Percentiles rank a stretch among this genome's conserved stretches.
Evolutionary conservation across 495 filamentous ascomycete species (phyloP).

Genomic region (Copromyces sp.): DNA sequence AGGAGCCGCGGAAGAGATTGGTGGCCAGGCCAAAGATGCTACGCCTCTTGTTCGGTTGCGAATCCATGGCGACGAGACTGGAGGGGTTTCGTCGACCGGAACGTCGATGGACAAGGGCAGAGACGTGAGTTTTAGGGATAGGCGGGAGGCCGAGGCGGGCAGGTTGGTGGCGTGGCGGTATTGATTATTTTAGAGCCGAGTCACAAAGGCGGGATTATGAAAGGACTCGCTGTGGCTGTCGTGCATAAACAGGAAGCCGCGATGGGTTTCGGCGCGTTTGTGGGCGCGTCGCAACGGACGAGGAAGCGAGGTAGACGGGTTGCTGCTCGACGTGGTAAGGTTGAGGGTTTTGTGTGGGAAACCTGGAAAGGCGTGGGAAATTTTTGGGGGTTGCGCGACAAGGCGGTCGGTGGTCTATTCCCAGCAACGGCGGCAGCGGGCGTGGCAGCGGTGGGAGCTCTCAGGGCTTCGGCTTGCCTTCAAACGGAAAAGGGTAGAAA

Average conservation of each 20-base stretch:
- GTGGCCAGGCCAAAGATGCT: slow-evolving; percentile 20
- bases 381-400: slow-evolving; percentile 6
- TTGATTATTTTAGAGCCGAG: background rate
- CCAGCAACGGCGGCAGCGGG: background rate
- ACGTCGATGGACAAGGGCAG: background rate
- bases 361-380: background rate
- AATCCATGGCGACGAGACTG: slow-evolving; percentile 18
- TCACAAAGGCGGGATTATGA: background rate
- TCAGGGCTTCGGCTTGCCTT: background rate
- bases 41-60: slow-evolving; percentile 17
- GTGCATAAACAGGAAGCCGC: slow-evolving; percentile 4
- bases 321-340: background rate
- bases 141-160: background rate
- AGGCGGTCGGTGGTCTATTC: background rate
- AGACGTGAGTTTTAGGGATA: background rate
- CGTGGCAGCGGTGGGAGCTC: background rate
- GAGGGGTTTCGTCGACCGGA: background rate
- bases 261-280: background rate
- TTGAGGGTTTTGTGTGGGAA: slow-evolving; percentile 6
- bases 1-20: slow-evolving; percentile 16
- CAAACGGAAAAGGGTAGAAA: background rate
- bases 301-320: background rate
- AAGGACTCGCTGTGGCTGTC: background rate
- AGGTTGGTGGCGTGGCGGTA: background rate
- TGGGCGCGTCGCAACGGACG: slow-evolving; percentile 1